Percentiles rank a stretch among this genome's conserved stretches.
Conservation (phyloP, 495 filamentous ascomycete genomes). For the Hyaloscypha hepaticicola region DNA sequence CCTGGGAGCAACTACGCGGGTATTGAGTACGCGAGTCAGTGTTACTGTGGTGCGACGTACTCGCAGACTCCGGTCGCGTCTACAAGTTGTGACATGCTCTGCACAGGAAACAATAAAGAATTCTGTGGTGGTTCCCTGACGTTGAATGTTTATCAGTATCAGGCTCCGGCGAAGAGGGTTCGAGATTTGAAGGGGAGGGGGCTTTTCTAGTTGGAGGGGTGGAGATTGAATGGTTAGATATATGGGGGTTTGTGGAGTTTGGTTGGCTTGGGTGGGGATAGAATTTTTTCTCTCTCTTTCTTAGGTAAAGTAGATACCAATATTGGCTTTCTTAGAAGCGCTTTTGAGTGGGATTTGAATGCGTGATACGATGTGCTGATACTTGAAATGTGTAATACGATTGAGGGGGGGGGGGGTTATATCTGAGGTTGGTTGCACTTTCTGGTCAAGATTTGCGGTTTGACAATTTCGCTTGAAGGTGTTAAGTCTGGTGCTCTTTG, state of each 20-base stretch:
- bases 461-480: no score
- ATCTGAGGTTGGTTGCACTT: no score
- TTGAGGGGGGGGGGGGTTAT: no score
- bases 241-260: background rate
- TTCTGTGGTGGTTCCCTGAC: conserved; percentile 40
- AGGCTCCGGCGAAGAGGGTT: background rate
- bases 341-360: no score
- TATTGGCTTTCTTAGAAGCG: background rate
- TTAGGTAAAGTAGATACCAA: background rate
- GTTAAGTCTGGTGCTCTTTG: no score
- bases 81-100: conserved; percentile 38
- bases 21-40: conserved; percentile 40
- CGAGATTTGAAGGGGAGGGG: background rate
- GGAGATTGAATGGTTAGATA: background rate
- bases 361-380: no score
- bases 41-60: conserved; percentile 40
- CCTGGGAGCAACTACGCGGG: conserved; percentile 36
- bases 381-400: no score
- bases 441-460: no score
- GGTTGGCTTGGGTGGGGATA: background rate
- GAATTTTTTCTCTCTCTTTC: no score
- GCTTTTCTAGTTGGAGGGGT: background rate
- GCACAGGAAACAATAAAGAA: conserved; percentile 40
- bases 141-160: conserved; percentile 29
- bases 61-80: conserved; percentile 32